Evolutionary conservation across 331 rosid species (phyloP).

Genomic region (Telfairia occidentalis): DNA sequence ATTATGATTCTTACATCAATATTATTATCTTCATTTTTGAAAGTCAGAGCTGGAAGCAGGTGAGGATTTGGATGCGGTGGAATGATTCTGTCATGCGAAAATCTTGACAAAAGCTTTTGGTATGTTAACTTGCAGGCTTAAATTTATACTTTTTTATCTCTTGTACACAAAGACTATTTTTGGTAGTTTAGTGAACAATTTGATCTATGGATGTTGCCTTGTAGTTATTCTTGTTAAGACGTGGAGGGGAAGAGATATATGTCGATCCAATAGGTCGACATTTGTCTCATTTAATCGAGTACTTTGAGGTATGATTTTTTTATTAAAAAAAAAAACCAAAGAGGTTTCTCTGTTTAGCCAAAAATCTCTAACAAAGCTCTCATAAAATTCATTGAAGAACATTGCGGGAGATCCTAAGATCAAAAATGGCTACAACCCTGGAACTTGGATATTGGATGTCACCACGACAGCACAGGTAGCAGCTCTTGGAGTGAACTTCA

Average conservation of each 20-base stretch:
- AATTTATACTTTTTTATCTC: neutral
- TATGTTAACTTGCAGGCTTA: neutral
- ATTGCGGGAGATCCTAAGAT: constrained; percentile 19
- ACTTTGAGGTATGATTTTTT: constrained; percentile 21
- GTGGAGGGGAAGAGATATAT: constrained; percentile 30
- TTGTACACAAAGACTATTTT: constrained; percentile 3
- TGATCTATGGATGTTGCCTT: neutral
- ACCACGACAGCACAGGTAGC: constrained; percentile 19
- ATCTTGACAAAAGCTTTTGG: neutral
- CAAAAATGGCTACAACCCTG: constrained; percentile 29
- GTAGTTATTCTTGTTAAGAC: constrained; percentile 27
- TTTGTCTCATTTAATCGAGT: constrained; percentile 19
- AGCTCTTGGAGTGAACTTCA: constrained; percentile 18
- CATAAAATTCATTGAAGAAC: constrained; percentile 1
- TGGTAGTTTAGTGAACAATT: neutral
- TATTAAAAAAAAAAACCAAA: neutral
- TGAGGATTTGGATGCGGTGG: constrained; percentile 20
- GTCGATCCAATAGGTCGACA: constrained; percentile 27
- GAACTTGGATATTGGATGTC: constrained; percentile 31
- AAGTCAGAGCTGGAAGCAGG: constrained; percentile 28
- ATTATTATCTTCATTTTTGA: constrained; percentile 8
- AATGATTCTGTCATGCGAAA: neutral
- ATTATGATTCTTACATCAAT: neutral
- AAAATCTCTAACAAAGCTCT: neutral
- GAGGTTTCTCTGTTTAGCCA: neutral